Evolutionary conservation across 1,284 basidiomycete genomes (phyloP).

Genomic region (Puccinia brachypodii): DNA sequence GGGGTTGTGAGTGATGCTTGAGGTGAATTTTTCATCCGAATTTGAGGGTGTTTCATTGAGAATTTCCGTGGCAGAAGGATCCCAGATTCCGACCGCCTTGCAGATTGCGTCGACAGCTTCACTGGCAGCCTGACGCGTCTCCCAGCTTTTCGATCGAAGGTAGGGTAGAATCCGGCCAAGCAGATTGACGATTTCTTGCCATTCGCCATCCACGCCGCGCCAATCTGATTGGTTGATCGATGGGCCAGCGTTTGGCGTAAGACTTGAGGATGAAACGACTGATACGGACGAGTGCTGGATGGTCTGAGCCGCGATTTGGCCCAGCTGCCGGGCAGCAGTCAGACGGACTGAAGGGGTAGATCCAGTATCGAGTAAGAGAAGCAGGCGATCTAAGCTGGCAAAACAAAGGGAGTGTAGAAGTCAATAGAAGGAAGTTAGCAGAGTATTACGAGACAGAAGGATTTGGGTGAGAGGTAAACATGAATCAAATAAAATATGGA

Average conservation of each 20-base stretch:
- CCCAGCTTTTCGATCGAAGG: constrained; percentile 80
- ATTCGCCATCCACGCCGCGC: constrained; percentile 66
- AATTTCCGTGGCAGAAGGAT: constrained; percentile 60
- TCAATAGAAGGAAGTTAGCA: background rate
- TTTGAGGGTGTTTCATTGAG: background rate
- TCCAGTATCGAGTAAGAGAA: constrained; percentile 84
- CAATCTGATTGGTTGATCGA: constrained; percentile 50
- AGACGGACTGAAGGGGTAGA: constrained; percentile 79
- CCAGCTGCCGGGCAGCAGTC: constrained; percentile 88
- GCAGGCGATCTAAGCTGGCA: constrained; percentile 78
- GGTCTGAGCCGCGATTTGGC: constrained; percentile 78
- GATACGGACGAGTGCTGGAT: constrained; percentile 58
- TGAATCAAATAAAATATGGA: too few relatives aligned
- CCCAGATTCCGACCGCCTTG: constrained; percentile 77
- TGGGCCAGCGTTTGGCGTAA: constrained; percentile 48
- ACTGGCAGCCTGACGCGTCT: constrained; percentile 80
- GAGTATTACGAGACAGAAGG: background rate
- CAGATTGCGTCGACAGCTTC: constrained; percentile 82
- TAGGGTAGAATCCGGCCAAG: constrained; percentile 80
- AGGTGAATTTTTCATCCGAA: background rate
- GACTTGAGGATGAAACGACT: constrained; percentile 48
- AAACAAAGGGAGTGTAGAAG: background rate
- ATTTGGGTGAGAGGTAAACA: background rate
- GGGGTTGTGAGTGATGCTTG: constrained; percentile 57
- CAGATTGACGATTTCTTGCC: constrained; percentile 76